These are phyloP conservation scores for Agastache rugosa DNA, from an alignment of 257 asterid genomes.

Conservation along the genomic window DNA sequence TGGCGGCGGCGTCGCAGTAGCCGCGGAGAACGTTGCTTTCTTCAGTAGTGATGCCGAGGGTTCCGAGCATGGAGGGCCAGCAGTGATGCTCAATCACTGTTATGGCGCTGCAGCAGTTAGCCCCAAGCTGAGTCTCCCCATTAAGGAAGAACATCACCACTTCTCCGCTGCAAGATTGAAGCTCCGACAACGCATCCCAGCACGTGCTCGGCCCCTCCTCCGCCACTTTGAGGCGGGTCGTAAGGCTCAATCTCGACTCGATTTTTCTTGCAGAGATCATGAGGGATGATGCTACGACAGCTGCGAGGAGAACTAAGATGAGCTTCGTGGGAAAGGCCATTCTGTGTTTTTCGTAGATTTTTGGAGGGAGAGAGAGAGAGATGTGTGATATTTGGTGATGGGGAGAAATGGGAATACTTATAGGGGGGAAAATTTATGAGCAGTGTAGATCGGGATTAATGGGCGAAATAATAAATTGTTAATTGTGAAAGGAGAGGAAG, in stretches of 20 bases:
- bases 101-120: constrained; percentile 64
- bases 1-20: constrained; percentile 54
- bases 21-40: constrained; percentile 67
- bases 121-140: constrained; percentile 67
- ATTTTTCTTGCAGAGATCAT: constrained; percentile 38
- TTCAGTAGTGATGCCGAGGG: constrained; percentile 64
- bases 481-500: constrained; percentile 13
- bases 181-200: constrained; percentile 71
- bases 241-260: constrained; percentile 32
- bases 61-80: constrained; percentile 71
- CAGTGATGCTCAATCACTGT: constrained; percentile 60
- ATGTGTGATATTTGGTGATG: neutral
- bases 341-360: neutral
- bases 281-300: constrained; percentile 36
- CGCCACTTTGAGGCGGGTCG: constrained; percentile 43
- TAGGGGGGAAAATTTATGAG: no score
- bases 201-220: constrained; percentile 54
- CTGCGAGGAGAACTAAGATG: constrained; percentile 17
- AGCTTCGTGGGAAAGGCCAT: constrained; percentile 47
- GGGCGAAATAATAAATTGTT: no score
- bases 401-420: constrained; percentile 17
- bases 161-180: constrained; percentile 73
- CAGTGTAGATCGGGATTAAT: no score
- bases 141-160: constrained; percentile 66
- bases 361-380: neutral